These are phyloP conservation scores for Chlorella sp. DNA, from an alignment of 139 green algal species.

Conservation along the genomic window DNA sequence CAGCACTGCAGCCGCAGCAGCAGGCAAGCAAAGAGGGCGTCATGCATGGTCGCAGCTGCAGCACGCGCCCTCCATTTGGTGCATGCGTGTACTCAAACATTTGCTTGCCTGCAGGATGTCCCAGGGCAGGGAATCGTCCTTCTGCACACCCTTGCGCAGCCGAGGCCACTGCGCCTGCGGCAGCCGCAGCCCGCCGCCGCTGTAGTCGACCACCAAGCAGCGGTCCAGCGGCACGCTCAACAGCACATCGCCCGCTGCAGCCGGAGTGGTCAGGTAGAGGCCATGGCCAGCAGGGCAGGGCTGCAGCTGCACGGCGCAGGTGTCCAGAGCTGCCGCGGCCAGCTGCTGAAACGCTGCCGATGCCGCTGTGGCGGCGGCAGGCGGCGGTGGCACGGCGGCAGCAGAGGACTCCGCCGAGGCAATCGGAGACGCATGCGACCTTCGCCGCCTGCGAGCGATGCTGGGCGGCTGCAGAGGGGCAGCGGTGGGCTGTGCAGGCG, in stretches of 20 bases:
- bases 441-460: too few relatives aligned
- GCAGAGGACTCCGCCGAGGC: neutral
- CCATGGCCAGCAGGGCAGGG: slow-evolving; percentile 27
- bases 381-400: neutral
- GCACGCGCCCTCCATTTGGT: too few relatives aligned
- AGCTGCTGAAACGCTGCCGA: neutral
- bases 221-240: slow-evolving; percentile 46
- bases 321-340: neutral
- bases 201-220: slow-evolving; percentile 65
- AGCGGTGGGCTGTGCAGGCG: too few relatives aligned
- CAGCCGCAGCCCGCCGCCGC: slow-evolving; percentile 40
- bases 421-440: too few relatives aligned
- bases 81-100: too few relatives aligned
- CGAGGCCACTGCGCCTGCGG: slow-evolving; percentile 38
- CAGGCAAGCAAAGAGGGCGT: too few relatives aligned
- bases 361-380: neutral
- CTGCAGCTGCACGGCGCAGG: neutral
- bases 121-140: slow-evolving; percentile 61
- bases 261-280: slow-evolving; percentile 15
- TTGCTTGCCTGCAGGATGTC: slow-evolving; percentile 61
- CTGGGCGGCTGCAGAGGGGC: too few relatives aligned
- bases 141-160: slow-evolving; percentile 24
- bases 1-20: too few relatives aligned
- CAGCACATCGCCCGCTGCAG: slow-evolving; percentile 37
- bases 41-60: too few relatives aligned